Evolutionary conservation across 2,329 filamentous ascomycete species (phyloP), one percentile per base, ranked within the genome.

Genomic region (Elsinoe fawcettii): DNA sequence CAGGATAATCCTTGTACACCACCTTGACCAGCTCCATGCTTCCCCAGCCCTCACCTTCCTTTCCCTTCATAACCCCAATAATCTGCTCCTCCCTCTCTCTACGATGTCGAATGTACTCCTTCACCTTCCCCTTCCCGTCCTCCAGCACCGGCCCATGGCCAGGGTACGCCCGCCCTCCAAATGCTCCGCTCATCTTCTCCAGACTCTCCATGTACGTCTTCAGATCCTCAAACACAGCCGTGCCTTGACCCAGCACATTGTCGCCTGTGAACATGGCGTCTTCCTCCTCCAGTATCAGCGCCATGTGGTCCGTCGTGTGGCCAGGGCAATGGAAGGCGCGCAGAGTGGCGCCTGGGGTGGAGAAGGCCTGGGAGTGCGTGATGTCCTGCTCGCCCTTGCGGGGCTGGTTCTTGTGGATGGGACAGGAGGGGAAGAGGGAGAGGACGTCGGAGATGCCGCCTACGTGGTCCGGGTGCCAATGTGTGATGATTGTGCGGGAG

Each of bases 401-500:
- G 0, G 86, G 84, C 34, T 81, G 71, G 63, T 84, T 75, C 70
- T 93, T 92, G 72, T 84, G 82, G 37, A 93, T 71, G 20, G 74
- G 75, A 5, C 80, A 83, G 16, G 77, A 67, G 0, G 88, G 86
- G n/a, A 78, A 87, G 22, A 86, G 67, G 12, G 73, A 70, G 16
- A 84, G 74, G 1, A 96, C 75, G 64, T 95, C 84, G 2, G 74
- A 69, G 22, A 96, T 80, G 6, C 93, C 93, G 22, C 84, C 82
- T 5, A 85, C 80, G 67, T 99, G 93, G 67, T 99, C 93, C 41
- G 75, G 80, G 68, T 99, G 93, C 90, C 91, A 95, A 70, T 99
- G 93, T 0, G 91, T 95, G 51, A 99, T 77, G 20, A 99, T 76
- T 0, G 85, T 84, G 16, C 78, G 75, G n/a, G 82, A 76, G 22